phyloP scores from a whole-genome alignment of 352 stramenopile species.

The Pythium sp. region DNA sequence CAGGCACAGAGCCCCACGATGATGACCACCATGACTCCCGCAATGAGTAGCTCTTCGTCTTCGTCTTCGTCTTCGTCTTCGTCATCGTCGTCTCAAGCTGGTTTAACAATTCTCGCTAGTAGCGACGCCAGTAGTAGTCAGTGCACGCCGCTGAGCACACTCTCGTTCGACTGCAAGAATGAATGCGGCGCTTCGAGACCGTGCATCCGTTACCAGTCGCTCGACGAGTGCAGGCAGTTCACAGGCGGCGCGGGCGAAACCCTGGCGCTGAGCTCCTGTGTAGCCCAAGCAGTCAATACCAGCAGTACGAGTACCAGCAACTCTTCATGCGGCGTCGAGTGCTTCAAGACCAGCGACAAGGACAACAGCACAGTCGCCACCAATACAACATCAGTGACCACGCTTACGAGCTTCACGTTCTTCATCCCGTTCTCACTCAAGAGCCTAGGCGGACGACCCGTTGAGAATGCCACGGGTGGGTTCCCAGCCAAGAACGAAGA shows the following conservation, averaged over 20 bases:
- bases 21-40: neutral
- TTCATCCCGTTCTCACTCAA: conserved; percentile 18
- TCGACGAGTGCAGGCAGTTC: neutral
- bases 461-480: conserved; percentile 12
- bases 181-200: conserved; percentile 3
- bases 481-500: conserved; percentile 19
- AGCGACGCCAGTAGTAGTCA: neutral
- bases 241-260: conserved; percentile 7
- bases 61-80: neutral
- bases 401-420: conserved; percentile 8
- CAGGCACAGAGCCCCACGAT: neutral
- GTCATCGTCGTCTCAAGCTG: neutral
- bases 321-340: conserved; percentile 17
- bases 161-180: conserved; percentile 14
- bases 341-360: conserved; percentile 13
- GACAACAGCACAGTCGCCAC: neutral
- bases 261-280: conserved; percentile 9
- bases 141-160: conserved; percentile 14
- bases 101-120: neutral
- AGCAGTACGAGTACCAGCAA: neutral
- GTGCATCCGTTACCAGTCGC: conserved; percentile 16
- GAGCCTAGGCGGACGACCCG: conserved; percentile 1
- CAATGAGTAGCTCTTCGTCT: neutral
- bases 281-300: neutral
- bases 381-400: neutral